These are phyloP conservation scores for Solidago caesia DNA, from an alignment of 129 eudicot genomes.

Conservation along the genomic window DNA sequence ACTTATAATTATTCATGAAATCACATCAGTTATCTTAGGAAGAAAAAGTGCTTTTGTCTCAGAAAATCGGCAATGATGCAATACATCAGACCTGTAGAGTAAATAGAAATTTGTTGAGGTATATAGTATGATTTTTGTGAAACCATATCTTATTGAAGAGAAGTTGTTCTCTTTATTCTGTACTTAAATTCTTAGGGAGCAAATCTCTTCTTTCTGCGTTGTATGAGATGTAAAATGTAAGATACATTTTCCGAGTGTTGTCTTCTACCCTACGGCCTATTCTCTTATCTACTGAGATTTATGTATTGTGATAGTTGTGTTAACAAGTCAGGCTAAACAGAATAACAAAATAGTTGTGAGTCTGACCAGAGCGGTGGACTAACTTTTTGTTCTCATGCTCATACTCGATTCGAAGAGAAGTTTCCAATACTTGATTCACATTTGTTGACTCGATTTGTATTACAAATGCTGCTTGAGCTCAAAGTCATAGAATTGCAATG, in stretches of 20 bases:
- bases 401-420: background rate
- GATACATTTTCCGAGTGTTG: background rate
- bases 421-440: background rate
- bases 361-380: too few species aligned
- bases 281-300: background rate
- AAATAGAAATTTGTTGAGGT: slow-evolving; percentile 22
- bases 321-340: background rate
- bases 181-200: slow-evolving; percentile 3
- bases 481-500: background rate
- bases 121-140: slow-evolving; percentile 1
- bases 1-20: slow-evolving; percentile 22
- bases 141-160: background rate
- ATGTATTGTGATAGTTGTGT: background rate
- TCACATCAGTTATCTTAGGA: slow-evolving; percentile 4
- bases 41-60: background rate
- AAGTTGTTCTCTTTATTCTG: background rate
- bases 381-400: background rate
- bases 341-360: background rate
- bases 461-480: slow-evolving; percentile 6
- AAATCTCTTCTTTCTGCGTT: background rate
- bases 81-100: slow-evolving; percentile 6
- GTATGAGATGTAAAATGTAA: slow-evolving; percentile 13
- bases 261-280: background rate
- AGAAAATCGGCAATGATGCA: slow-evolving; percentile 5
- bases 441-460: background rate